phyloP scores from a whole-genome alignment of 768 basidiomycete genomes.

The Strobilomyces dryophilus region DNA sequence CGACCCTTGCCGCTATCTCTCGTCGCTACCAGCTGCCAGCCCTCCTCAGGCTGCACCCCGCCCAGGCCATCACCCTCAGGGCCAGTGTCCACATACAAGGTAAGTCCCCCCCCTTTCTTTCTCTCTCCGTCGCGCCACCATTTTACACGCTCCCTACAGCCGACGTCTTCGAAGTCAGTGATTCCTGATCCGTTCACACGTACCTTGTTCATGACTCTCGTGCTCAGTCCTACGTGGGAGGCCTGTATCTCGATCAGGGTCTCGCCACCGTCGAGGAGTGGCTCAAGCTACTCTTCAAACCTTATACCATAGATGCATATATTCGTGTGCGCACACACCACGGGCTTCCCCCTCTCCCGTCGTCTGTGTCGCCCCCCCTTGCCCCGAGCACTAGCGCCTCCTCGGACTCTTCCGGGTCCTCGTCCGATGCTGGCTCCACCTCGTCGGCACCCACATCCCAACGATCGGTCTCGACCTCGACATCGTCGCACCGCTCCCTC shows the following conservation, averaged over 20 bases:
- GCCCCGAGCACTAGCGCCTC: slow-evolving; percentile 15
- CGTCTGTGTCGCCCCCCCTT: slow-evolving; percentile 21
- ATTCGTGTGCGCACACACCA: slow-evolving; percentile 60
- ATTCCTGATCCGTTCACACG: not conserved
- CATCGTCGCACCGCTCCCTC: slow-evolving; percentile 5
- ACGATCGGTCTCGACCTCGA: slow-evolving; percentile 6
- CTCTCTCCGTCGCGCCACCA: not conserved
- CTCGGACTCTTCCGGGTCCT: slow-evolving; percentile 9
- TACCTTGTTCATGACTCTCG: not conserved
- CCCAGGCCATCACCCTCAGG: slow-evolving; percentile 67
- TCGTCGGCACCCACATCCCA: not conserved
- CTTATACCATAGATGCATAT: slow-evolving; percentile 63
- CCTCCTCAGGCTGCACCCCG: slow-evolving; percentile 58
- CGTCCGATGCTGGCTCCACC: not conserved
- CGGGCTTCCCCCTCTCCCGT: slow-evolving; percentile 49
- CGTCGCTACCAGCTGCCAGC: slow-evolving; percentile 61
- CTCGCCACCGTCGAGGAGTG: slow-evolving; percentile 51
- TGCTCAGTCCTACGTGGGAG: slow-evolving; percentile 72
- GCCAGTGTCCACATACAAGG: slow-evolving; percentile 74
- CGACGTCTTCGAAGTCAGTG: slow-evolving; percentile 71
- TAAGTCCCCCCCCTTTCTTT: slow-evolving; percentile 26
- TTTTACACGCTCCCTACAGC: slow-evolving; percentile 38
- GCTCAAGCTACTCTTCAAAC: slow-evolving; percentile 59
- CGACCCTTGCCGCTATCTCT: slow-evolving; percentile 69
- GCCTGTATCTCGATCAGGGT: slow-evolving; percentile 68